phyloP scores from a whole-genome alignment of 2,329 filamentous ascomycete genomes.

The Cucurbitaria berberidis region DNA sequence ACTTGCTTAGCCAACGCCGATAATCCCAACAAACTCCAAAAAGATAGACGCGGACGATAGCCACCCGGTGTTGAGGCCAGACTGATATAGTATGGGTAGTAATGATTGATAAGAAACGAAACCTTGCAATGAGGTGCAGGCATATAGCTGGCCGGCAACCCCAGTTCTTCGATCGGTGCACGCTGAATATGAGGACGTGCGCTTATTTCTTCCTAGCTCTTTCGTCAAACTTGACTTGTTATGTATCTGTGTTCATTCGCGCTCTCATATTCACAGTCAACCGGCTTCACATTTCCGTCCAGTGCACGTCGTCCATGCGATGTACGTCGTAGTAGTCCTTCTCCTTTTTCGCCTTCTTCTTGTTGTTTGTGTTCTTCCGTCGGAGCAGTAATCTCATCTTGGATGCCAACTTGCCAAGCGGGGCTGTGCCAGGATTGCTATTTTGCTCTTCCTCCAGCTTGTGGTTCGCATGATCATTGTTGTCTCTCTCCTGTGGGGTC shows the following conservation, averaged over 20 bases:
- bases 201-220: background rate
- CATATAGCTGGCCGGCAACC: too few relatives aligned
- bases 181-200: too few relatives aligned
- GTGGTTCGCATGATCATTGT: constrained; percentile 11
- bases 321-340: constrained; percentile 35
- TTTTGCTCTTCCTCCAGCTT: constrained; percentile 14
- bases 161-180: too few relatives aligned
- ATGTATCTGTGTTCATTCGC: background rate
- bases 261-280: background rate
- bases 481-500: constrained; percentile 18
- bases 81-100: too few relatives aligned
- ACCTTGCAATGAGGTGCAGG: too few relatives aligned
- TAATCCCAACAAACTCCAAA: too few relatives aligned
- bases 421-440: constrained; percentile 20
- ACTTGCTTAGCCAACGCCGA: too few relatives aligned
- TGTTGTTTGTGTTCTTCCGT: constrained; percentile 28
- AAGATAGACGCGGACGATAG: too few relatives aligned
- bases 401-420: constrained; percentile 38
- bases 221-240: background rate
- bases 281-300: constrained; percentile 43
- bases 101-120: too few relatives aligned
- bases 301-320: constrained; percentile 42
- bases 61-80: too few relatives aligned
- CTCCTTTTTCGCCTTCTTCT: constrained; percentile 36
- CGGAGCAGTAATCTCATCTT: constrained; percentile 40